Evolutionary conservation across 768 basidiomycete genomes (phyloP).

Genomic region (Kwoniella dejecticola): DNA sequence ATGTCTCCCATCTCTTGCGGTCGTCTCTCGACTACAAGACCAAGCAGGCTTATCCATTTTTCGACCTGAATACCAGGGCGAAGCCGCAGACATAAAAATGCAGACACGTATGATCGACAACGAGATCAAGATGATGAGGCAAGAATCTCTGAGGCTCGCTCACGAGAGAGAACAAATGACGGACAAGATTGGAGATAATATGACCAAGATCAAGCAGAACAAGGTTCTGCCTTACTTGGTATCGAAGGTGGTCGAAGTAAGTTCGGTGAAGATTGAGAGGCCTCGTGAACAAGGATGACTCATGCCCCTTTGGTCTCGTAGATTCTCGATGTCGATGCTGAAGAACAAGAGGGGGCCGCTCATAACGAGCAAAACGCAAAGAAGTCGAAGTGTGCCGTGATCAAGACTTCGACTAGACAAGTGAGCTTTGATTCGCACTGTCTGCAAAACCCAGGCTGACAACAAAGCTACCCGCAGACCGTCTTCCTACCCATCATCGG

Average conservation of each 20-base stretch:
- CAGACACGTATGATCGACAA: conserved; percentile 93
- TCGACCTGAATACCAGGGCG: conserved; percentile 22
- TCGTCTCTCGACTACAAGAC: too few species aligned
- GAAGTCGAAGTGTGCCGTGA: conserved; percentile 96
- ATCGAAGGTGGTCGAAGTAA: conserved; percentile 93
- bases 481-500: conserved; percentile 98
- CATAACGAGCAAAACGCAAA: conserved; percentile 94
- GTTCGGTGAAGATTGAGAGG: conserved; percentile 29
- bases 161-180: conserved; percentile 97
- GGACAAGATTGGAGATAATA: conserved; percentile 97
- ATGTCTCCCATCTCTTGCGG: conserved; percentile 34
- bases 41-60: not conserved
- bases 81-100: conserved; percentile 82
- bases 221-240: conserved; percentile 98
- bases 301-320: conserved; percentile 58
- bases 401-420: conserved; percentile 97
- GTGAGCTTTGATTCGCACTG: conserved; percentile 43
- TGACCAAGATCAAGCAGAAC: conserved; percentile 98
- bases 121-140: conserved; percentile 97
- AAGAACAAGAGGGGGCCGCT: conserved; percentile 91
- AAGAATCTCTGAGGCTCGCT: conserved; percentile 84
- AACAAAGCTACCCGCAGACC: too few species aligned
- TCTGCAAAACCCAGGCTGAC: too few species aligned
- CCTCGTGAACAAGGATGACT: not conserved
- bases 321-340: conserved; percentile 93